phyloP scores from a whole-genome alignment of 305 asterid genomes.

The Fraxinus sp. region DNA sequence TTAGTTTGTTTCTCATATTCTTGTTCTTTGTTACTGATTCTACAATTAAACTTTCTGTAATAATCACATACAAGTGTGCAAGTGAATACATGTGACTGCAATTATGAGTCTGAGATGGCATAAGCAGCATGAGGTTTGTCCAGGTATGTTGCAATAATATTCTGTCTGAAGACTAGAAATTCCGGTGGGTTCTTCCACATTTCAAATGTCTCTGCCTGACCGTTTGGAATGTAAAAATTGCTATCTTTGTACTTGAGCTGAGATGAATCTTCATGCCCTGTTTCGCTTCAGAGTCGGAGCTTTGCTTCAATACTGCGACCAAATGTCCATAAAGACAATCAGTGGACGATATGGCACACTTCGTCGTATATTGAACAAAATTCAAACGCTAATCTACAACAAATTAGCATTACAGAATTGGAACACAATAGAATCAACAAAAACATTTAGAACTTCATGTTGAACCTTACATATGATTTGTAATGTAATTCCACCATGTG shows the following conservation, averaged over 20 bases:
- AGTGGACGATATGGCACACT: neutral
- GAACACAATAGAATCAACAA: neutral
- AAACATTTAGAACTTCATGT: neutral
- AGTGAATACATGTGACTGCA: too few relatives aligned
- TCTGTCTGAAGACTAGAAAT: conserved; percentile 62
- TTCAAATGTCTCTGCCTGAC: conserved; percentile 70
- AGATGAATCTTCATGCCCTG: conserved; percentile 87
- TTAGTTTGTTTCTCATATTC: too few relatives aligned
- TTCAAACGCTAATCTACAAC: neutral
- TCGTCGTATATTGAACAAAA: neutral
- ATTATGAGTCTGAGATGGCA: neutral
- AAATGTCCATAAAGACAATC: neutral
- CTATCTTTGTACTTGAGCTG: conserved; percentile 81
- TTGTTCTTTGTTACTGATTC: neutral
- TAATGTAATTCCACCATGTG: neutral
- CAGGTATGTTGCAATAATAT: conserved; percentile 78
- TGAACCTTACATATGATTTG: neutral
- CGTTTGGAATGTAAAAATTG: conserved; percentile 65
- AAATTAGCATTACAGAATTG: neutral
- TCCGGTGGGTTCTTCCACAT: conserved; percentile 89
- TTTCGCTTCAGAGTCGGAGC: conserved; percentile 36
- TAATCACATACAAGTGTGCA: neutral
- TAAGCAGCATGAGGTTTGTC: conserved; percentile 48
- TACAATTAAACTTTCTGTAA: too few relatives aligned
- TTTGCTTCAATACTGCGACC: neutral